phyloP scores from a whole-genome alignment of 208 protist genomes.

The Trypanosoma caninum region DNA sequence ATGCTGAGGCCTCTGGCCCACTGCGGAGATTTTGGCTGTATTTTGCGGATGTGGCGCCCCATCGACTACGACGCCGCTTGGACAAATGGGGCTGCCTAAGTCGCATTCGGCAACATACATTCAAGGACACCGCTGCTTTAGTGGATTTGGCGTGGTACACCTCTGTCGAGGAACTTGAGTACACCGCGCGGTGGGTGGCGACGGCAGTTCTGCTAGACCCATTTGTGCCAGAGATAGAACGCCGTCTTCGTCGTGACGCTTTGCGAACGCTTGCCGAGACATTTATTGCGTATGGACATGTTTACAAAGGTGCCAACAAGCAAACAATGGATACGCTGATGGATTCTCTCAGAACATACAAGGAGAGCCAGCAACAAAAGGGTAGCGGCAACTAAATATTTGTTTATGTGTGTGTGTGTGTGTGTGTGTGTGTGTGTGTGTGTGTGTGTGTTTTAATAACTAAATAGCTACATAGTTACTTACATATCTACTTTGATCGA shows the following conservation, averaged over 20 bases:
- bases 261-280: conserved; percentile 46
- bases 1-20: conserved; percentile 29
- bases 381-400: neutral
- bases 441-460: too few relatives aligned
- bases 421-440: neutral
- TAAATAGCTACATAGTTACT: too few relatives aligned
- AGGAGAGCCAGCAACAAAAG: conserved; percentile 59
- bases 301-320: conserved; percentile 72
- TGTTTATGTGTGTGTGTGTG: neutral
- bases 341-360: conserved; percentile 72
- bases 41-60: conserved; percentile 27
- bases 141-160: conserved; percentile 81
- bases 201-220: conserved; percentile 56
- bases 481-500: too few relatives aligned
- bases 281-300: conserved; percentile 66
- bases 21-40: conserved; percentile 27
- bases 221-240: conserved; percentile 26
- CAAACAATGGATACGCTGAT: conserved; percentile 78
- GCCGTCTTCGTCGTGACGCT: conserved; percentile 38
- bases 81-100: conserved; percentile 40
- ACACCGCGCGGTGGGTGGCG: conserved; percentile 58
- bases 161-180: conserved; percentile 63
- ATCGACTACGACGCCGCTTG: conserved; percentile 34
- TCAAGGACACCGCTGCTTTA: conserved; percentile 74
- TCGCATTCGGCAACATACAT: conserved; percentile 53